Evolutionary conservation across 1,284 basidiomycete genomes (phyloP).

Genomic region (Naganishia cerealis): DNA sequence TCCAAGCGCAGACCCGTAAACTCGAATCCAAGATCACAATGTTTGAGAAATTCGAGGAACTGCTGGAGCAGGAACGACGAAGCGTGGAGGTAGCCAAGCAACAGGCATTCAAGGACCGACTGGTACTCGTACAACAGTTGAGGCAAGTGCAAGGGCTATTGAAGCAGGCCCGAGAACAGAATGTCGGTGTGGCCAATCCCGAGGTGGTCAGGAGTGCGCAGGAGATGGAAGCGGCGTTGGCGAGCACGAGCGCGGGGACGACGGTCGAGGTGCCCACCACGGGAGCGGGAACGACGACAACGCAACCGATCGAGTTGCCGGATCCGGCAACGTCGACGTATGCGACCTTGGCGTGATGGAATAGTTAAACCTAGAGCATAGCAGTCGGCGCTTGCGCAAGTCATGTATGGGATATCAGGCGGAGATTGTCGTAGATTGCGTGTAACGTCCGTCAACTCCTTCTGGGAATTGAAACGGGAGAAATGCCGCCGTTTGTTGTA

Average conservation of each 20-base stretch:
- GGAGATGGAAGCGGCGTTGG: conserved; percentile 17
- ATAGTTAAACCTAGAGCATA: background rate
- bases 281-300: background rate
- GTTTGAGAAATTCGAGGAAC: conserved; percentile 85
- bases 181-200: conserved; percentile 12
- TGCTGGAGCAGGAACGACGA: conserved; percentile 75
- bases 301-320: conserved; percentile 9
- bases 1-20: conserved; percentile 88
- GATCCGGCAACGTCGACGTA: conserved; percentile 18
- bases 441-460: no score
- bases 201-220: conserved; percentile 27
- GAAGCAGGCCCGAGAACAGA: conserved; percentile 39
- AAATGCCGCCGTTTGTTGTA: conserved; percentile 3
- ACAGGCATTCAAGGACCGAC: conserved; percentile 50
- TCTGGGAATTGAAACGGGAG: conserved; percentile 9
- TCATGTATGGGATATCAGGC: background rate
- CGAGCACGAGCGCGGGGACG: conserved; percentile 18
- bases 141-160: conserved; percentile 48
- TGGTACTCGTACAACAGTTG: conserved; percentile 46
- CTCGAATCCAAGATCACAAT: conserved; percentile 89
- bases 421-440: no score
- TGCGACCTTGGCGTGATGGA: conserved; percentile 17
- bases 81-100: conserved; percentile 52
- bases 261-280: conserved; percentile 4
- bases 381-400: background rate